A percentile compares a stretch with the other conserved stretches of the same genome.
Evolutionary conservation across 75 land plant species (phyloP).

Genomic region (Selaginella tamariscina): DNA sequence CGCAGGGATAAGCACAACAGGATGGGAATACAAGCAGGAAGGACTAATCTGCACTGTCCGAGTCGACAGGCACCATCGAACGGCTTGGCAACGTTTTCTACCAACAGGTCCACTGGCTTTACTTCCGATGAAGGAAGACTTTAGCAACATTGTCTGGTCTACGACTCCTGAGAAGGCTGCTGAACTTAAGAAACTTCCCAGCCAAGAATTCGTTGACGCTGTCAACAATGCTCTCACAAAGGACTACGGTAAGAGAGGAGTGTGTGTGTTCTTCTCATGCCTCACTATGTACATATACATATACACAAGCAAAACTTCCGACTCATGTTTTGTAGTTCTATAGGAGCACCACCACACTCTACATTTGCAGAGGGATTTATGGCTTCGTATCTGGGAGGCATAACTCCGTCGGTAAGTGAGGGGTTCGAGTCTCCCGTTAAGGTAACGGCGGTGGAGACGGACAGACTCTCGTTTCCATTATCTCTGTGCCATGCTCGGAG

Average conservation of each 20-base stretch:
- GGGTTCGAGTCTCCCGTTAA: conserved; percentile 64
- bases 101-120: conserved; percentile 94
- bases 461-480: conserved; percentile 72
- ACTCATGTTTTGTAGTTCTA: too few relatives aligned
- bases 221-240: conserved; percentile 63
- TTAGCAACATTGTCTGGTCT: conserved; percentile 94
- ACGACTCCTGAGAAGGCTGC: conserved; percentile 59
- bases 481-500: conserved; percentile 57
- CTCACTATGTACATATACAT: too few relatives aligned
- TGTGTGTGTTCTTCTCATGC: too few relatives aligned
- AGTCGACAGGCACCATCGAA: conserved; percentile 40
- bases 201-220: conserved; percentile 54
- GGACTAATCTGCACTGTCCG: conserved; percentile 86
- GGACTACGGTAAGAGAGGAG: conserved; percentile 68
- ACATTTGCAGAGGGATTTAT: conserved; percentile 16
- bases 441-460: conserved; percentile 45
- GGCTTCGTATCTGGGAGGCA: conserved; percentile 24
- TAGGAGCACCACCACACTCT: conserved; percentile 52
- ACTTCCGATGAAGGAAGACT: conserved; percentile 66
- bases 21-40: conserved; percentile 78
- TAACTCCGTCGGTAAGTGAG: conserved; percentile 37
- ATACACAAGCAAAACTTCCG: too few relatives aligned
- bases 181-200: conserved; percentile 41
- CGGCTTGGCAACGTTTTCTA: conserved; percentile 94
- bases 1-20: conserved; percentile 63